Conservation (phyloP, 176 grass and related monocot species). For the Aegilops tauschii region DNA sequence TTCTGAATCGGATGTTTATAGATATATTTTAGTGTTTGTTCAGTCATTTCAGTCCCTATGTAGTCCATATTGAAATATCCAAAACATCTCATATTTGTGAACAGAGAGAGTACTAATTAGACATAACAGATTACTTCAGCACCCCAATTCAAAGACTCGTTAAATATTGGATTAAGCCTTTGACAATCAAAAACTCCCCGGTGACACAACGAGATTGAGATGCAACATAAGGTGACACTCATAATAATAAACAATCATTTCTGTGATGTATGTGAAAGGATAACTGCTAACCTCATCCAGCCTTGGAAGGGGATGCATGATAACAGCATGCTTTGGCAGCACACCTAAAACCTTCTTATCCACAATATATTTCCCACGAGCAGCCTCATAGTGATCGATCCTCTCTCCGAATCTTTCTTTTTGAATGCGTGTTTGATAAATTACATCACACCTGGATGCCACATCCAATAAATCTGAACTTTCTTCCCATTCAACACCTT, state of each 20-base stretch:
- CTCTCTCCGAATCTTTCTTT: constrained; percentile 95
- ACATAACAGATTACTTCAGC: background rate
- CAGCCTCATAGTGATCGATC: constrained; percentile 84
- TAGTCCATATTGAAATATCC: no score
- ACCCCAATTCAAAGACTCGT: background rate
- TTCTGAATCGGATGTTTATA: no score
- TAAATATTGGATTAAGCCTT: background rate
- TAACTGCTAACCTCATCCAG: constrained; percentile 72
- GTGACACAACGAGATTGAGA: background rate
- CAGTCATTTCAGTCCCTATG: no score
- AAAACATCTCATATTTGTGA: no score
- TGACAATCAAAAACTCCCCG: background rate
- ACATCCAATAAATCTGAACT: constrained; percentile 87
- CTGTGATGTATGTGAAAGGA: background rate
- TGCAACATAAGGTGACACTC: background rate
- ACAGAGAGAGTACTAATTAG: background rate
- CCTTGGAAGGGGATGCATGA: constrained; percentile 97
- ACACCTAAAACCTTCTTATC: constrained; percentile 79
- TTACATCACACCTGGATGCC: constrained; percentile 73
- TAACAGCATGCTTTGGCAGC: constrained; percentile 73
- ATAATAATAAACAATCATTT: background rate
- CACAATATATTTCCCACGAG: constrained; percentile 88
- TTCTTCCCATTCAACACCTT: constrained; percentile 91
- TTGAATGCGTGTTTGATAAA: constrained; percentile 94
- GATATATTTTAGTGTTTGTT: no score